phyloP scores from a whole-genome alignment of 208 protist species.

The Trypanosoma caninum region DNA sequence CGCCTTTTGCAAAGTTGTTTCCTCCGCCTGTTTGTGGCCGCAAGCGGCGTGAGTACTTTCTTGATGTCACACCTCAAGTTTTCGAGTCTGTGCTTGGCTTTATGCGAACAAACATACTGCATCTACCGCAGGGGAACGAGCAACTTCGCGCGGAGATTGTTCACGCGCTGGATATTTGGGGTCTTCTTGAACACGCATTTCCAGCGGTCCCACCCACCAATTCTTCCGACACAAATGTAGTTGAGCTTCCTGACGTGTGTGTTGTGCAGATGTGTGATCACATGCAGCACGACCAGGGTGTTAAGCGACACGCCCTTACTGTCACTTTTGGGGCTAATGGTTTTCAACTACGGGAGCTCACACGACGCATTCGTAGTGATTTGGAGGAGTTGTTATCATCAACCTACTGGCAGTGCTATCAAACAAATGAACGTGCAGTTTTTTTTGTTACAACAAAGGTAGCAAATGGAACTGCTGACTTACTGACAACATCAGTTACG shows the following conservation, averaged over 20 bases:
- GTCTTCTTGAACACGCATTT: constrained; percentile 70
- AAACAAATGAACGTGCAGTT: constrained; percentile 79
- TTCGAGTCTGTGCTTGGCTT: constrained; percentile 77
- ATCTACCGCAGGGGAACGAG: constrained; percentile 61
- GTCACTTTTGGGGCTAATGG: constrained; percentile 86
- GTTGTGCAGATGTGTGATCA: constrained; percentile 86
- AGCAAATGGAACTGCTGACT: constrained; percentile 79
- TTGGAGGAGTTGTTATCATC: constrained; percentile 74
- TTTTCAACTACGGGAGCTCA: constrained; percentile 69
- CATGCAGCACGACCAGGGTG: constrained; percentile 84
- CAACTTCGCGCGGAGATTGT: constrained; percentile 65
- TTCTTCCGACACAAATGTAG: constrained; percentile 5
- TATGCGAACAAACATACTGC: constrained; percentile 54
- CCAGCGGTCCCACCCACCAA: constrained; percentile 22
- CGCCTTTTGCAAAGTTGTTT: constrained; percentile 64
- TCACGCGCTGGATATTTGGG: constrained; percentile 58
- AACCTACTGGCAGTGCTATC: constrained; percentile 89
- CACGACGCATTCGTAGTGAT: constrained; percentile 66
- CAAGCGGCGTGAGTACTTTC: constrained; percentile 45
- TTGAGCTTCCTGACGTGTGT: constrained; percentile 72
- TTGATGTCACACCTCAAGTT: constrained; percentile 74
- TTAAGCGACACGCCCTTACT: constrained; percentile 85
- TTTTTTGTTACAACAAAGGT: constrained; percentile 88
- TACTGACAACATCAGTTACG: constrained; percentile 80
- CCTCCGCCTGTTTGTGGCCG: background rate